Evolutionary conservation across 2,329 filamentous ascomycete species (phyloP).

Genomic region (Scytalidium lignicola): DNA sequence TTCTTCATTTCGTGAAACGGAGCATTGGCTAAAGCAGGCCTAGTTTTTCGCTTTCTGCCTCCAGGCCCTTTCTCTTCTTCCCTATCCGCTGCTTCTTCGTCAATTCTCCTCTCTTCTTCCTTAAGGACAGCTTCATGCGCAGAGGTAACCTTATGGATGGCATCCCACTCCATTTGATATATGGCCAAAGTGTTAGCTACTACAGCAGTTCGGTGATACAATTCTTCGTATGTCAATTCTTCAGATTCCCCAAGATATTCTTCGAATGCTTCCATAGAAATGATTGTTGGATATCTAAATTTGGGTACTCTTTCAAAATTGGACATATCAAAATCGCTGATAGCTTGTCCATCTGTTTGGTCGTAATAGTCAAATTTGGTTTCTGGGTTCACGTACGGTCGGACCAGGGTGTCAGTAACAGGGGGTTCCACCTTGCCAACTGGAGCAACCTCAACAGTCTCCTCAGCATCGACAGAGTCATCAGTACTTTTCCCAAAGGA

Average conservation of each 20-base stretch:
- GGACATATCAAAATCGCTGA: background rate
- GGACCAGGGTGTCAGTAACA: slow-evolving; percentile 4
- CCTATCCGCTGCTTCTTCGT: slow-evolving; percentile 1
- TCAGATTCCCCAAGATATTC: slow-evolving; percentile 19
- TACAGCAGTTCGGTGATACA: slow-evolving; percentile 18
- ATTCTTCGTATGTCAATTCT: slow-evolving; percentile 18
- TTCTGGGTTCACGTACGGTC: slow-evolving; percentile 13
- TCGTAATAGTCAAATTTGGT: slow-evolving; percentile 18
- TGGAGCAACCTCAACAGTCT: slow-evolving; percentile 2
- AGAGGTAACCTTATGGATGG: slow-evolving; percentile 18
- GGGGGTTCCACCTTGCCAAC: background rate
- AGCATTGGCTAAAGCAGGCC: slow-evolving; percentile 10
- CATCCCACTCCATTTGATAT: slow-evolving; percentile 23
- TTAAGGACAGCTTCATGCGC: slow-evolving; percentile 17
- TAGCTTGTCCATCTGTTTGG: slow-evolving; percentile 13
- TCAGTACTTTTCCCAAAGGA: background rate
- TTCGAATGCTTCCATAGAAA: slow-evolving; percentile 16
- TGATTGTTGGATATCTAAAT: slow-evolving; percentile 20
- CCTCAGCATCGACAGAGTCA: slow-evolving; percentile 5
- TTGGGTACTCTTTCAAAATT: slow-evolving; percentile 6
- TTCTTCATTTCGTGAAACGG: slow-evolving; percentile 15
- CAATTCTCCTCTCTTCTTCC: slow-evolving; percentile 8
- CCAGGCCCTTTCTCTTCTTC: slow-evolving; percentile 8
- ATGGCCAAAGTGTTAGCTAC: slow-evolving; percentile 14
- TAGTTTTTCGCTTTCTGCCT: slow-evolving; percentile 8